phyloP scores from a whole-genome alignment of 2,329 filamentous ascomycete species.

The Byssoonygena ceratinophila region DNA sequence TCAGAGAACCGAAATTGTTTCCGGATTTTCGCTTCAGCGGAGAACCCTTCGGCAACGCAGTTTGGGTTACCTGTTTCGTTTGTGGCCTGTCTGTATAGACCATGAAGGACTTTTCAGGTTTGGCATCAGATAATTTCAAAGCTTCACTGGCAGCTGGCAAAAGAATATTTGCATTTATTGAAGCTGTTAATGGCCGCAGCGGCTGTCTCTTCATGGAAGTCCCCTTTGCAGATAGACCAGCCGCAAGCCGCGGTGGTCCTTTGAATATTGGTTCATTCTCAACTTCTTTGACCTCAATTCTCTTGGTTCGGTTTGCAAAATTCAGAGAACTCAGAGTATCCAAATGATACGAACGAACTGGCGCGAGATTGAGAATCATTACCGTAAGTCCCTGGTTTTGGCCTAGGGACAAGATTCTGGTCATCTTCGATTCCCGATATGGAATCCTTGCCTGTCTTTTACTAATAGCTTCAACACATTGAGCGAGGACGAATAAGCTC shows the following conservation, averaged over 20 bases:
- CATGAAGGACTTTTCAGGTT: constrained; percentile 71
- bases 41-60: constrained; percentile 38
- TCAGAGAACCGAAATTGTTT: constrained; percentile 18
- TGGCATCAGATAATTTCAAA: constrained; percentile 48
- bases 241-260: constrained; percentile 49
- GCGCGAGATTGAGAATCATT: constrained; percentile 92
- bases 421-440: constrained; percentile 96
- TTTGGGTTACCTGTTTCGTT: constrained; percentile 36
- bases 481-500: constrained; percentile 83
- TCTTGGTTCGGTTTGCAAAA: constrained; percentile 88
- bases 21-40: constrained; percentile 32
- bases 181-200: constrained; percentile 62
- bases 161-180: constrained; percentile 60
- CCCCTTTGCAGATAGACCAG: constrained; percentile 30
- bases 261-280: constrained; percentile 92
- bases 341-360: constrained; percentile 82
- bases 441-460: constrained; percentile 66
- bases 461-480: constrained; percentile 91
- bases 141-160: constrained; percentile 42
- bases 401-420: constrained; percentile 77
- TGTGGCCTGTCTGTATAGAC: constrained; percentile 66
- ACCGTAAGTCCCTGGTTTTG: constrained; percentile 92
- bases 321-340: constrained; percentile 90
- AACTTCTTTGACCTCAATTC: constrained; percentile 89
- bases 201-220: constrained; percentile 56